Evolutionary conservation across 129 eudicot species (phyloP), one percentile per base, ranked within the genome.

Genomic region (Cynara cardunculus): DNA sequence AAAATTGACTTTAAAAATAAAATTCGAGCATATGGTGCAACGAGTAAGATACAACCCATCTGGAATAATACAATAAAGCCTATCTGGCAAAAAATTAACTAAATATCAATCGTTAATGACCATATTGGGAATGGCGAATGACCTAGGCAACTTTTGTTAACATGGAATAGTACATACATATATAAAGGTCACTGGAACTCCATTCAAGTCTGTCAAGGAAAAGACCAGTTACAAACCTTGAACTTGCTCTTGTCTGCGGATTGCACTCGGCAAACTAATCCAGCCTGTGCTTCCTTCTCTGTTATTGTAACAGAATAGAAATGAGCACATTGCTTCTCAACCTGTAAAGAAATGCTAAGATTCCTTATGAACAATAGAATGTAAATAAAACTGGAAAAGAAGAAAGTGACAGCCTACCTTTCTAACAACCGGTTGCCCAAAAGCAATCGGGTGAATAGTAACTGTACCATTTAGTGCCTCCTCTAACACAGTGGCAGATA

Each of bases 321-420:
- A 84, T 95, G 97, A 78, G 99, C 99, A 69, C 88, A 77, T 74
- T 95, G 99, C 85, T 95, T 95, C 72, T 95, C 99, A 69, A 95
- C 99, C 97, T 95, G 89, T 82, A 75, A 53, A 73, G 44, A 73
- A 69, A 66, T 9, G 62, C 46, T 68, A 49, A 78, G 30, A 73
- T 74, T 34, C 59, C 32, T 64, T 82, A 81, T 81, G 30, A 85
- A 68, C 80, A 81, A 81, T 27, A 71, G 19, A 76, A 70, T 25
- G 32, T 25, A 71, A 35, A 35, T 19, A 7, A 9, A 56, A 80
- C 19, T 72, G 2, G 14, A 80, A 80, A 41, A 18, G n/a, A 59
- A 71, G 37, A 27, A 71, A 71, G 13, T 61, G 41, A 16, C 41
- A 79, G 27, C 82, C 53, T 85, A 95, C 99, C 92, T 95, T 95